phyloP scores from a whole-genome alignment of 2,329 filamentous ascomycete species.

The Diaporthe sp. region DNA sequence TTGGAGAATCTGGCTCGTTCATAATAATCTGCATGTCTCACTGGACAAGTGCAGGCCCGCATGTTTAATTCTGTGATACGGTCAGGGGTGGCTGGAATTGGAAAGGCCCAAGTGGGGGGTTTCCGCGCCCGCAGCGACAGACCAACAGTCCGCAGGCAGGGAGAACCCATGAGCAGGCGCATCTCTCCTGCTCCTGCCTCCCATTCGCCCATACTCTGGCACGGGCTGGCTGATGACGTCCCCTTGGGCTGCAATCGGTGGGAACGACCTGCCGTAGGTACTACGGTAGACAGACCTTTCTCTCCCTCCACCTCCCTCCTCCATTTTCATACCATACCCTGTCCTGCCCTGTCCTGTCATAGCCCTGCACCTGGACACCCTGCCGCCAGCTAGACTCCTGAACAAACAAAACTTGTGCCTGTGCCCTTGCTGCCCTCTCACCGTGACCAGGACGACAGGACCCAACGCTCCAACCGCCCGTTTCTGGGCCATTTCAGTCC shows the following conservation, averaged over 20 bases:
- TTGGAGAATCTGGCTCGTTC: slow-evolving; percentile 16
- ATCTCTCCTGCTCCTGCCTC: background rate
- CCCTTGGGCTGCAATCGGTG: slow-evolving; percentile 19
- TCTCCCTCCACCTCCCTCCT: background rate
- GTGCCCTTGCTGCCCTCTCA: slow-evolving; percentile 7
- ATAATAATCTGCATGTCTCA: slow-evolving; percentile 4
- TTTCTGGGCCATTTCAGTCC: slow-evolving; percentile 13
- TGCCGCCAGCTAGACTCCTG: slow-evolving; percentile 8
- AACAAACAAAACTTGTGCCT: background rate
- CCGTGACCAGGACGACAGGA: slow-evolving; percentile 4
- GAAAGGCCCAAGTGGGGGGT: slow-evolving; percentile 6
- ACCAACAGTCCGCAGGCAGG: slow-evolving; percentile 5
- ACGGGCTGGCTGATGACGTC: slow-evolving; percentile 15
- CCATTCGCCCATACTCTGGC: too few relatives aligned
- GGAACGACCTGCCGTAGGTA: background rate
- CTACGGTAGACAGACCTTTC: background rate
- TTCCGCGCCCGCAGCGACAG: background rate
- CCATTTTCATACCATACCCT: background rate
- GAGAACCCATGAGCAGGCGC: slow-evolving; percentile 8
- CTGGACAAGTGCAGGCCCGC: background rate
- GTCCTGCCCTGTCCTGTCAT: background rate
- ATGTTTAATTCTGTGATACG: slow-evolving; percentile 27
- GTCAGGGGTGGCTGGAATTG: slow-evolving; percentile 17
- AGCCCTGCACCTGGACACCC: slow-evolving; percentile 1
- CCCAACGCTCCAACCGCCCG: slow-evolving; percentile 2